Evolutionary conservation across 2,329 filamentous ascomycete species (phyloP), one percentile per base, ranked within the genome.

Genomic region (Albifimbria verrucaria): DNA sequence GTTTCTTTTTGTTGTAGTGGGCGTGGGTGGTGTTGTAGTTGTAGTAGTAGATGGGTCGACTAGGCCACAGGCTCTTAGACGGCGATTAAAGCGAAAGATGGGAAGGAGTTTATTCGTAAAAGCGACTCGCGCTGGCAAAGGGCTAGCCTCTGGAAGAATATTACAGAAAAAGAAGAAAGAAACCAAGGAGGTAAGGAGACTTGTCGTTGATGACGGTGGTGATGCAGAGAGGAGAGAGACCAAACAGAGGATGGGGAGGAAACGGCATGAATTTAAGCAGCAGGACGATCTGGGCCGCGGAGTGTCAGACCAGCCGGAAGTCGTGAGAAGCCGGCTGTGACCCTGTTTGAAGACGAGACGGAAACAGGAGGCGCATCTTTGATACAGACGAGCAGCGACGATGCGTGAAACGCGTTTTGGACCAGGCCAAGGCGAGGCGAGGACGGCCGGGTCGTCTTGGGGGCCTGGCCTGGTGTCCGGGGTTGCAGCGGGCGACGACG

Each of bases 221-320:
- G 48, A 50, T 59, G 65, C 61, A 55, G 49, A 54, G 43, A 54
- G 53, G 52, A 54, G 63, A 55, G 54, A 54, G 59, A 44, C 18
- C 22, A 55, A 49, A 51, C 57, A 53, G 28, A 43, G 51, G 51
- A 46, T 44, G 53, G 43, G 21, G 22, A 55, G 59, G 59, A 65
- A 62, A 64, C 65, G 66, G 65, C 69, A 72, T 69, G 67, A 70
- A 68, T 73, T 74, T 77, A 77, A 72, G 68, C 66, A 63, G 15
- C 26, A 61, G 60, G 21, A 5, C 42, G 17, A 23, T 22, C n/a
- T 18, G 12, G 23, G n/a, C 18, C 15, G 26, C 48, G 11, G 9
- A 21, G 45, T 25, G 25, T 26, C 22, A 48, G 20, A 48, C 45
- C n/a, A 28, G 20, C 21, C 23, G 23, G 20, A 21, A 17, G 15